Percentiles rank a stretch among this genome's conserved stretches.
Conservation (phyloP, 106 monocot genomes). For the Chionographis japonica region DNA sequence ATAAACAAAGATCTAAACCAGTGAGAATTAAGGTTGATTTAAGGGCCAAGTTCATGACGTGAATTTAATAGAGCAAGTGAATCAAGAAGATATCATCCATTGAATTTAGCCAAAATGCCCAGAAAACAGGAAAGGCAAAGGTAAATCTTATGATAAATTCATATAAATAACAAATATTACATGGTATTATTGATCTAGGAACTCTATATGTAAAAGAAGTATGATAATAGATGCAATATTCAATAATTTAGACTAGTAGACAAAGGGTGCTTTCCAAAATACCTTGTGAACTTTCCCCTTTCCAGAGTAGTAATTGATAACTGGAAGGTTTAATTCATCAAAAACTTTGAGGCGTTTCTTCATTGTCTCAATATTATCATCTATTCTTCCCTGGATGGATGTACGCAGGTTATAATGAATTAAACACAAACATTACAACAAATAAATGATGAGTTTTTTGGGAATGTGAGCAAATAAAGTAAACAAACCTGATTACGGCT, state of each 20-base stretch:
- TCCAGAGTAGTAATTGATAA: slow-evolving; percentile 66
- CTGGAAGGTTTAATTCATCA: slow-evolving; percentile 68
- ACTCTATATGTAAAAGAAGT: neutral
- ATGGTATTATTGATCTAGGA: neutral
- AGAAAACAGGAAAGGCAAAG: no score
- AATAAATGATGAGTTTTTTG: neutral
- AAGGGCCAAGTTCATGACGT: no score
- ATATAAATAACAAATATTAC: no score
- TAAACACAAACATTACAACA: neutral
- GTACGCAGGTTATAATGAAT: neutral
- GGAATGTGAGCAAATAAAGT: neutral
- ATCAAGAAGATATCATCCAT: no score
- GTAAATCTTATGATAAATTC: no score
- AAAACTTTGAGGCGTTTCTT: slow-evolving; percentile 85
- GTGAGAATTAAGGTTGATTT: no score
- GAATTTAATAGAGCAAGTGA: no score
- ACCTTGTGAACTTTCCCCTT: slow-evolving; percentile 91
- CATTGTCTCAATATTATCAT: slow-evolving; percentile 92
- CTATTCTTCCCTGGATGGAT: slow-evolving; percentile 68
- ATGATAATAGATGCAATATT: neutral
- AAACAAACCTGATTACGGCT: slow-evolving; percentile 75
- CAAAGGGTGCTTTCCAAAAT: slow-evolving; percentile 1
- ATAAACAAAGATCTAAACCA: no score
- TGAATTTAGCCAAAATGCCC: no score
- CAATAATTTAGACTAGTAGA: neutral